Conservation (phyloP, 768 basidiomycete genomes). For the Arthromyces matolae region DNA sequence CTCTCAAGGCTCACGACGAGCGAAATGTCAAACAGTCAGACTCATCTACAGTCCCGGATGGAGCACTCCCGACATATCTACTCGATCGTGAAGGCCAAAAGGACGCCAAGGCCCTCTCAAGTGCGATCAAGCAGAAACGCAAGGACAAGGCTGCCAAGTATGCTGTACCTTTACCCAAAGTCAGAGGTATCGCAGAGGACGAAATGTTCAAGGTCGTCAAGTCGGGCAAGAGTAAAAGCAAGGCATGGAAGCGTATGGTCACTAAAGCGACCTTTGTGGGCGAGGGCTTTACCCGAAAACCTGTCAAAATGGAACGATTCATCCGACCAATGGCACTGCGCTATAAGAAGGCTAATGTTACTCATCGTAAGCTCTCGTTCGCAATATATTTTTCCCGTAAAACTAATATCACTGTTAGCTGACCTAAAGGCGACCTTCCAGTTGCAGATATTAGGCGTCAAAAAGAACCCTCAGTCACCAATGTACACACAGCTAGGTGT, state of each 20-base stretch:
- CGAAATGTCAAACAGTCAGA: constrained; percentile 96
- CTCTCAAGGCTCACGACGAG: constrained; percentile 99
- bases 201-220: constrained; percentile 99
- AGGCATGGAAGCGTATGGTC: constrained; percentile 99
- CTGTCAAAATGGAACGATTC: constrained; percentile 98
- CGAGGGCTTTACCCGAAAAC: constrained; percentile 96
- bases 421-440: constrained; percentile 99
- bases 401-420: constrained; percentile 43
- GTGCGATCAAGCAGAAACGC: constrained; percentile 96
- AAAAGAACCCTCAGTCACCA: constrained; percentile 99
- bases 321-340: constrained; percentile 96
- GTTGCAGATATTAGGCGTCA: constrained; percentile 93
- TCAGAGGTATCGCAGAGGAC: constrained; percentile 96
- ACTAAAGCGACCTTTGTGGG: constrained; percentile 99
- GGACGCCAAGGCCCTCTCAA: constrained; percentile 93
- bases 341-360: constrained; percentile 98
- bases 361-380: constrained; percentile 70
- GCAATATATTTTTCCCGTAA: background rate
- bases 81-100: constrained; percentile 98
- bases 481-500: constrained; percentile 97
- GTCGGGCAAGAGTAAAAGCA: constrained; percentile 94
- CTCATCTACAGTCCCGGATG: constrained; percentile 76
- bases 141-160: constrained; percentile 99
- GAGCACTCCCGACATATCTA: constrained; percentile 91
- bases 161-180: constrained; percentile 94